Conservation (phyloP, 371 early-diverging fungal genomes). For the Mucor sp. region DNA sequence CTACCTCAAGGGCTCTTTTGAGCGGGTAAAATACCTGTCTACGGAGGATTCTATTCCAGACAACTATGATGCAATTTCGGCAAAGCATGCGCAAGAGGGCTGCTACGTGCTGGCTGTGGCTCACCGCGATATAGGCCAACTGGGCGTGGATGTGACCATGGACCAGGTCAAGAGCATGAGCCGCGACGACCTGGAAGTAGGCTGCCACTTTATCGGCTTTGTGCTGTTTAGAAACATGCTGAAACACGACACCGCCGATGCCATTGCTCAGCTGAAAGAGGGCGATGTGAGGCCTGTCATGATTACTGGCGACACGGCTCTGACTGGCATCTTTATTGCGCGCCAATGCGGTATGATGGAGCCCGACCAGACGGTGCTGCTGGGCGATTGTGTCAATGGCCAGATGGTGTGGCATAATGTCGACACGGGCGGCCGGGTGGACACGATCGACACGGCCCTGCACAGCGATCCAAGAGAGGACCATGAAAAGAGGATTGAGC, state of each 20-base stretch:
- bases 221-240: constrained; percentile 87
- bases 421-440: constrained; percentile 38
- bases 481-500: constrained; percentile 48
- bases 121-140: constrained; percentile 52
- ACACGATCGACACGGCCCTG: constrained; percentile 35
- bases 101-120: constrained; percentile 83
- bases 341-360: constrained; percentile 76
- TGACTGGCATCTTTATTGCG: constrained; percentile 88
- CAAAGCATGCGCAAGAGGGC: constrained; percentile 70
- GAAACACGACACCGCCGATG: constrained; percentile 75
- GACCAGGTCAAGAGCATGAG: constrained; percentile 47
- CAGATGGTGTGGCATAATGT: constrained; percentile 59
- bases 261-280: constrained; percentile 71
- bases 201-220: constrained; percentile 68
- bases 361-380: constrained; percentile 33
- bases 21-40: constrained; percentile 64
- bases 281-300: constrained; percentile 83
- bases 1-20: constrained; percentile 84
- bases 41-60: constrained; percentile 55
- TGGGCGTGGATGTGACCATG: constrained; percentile 39
- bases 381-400: constrained; percentile 51
- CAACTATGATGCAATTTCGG: constrained; percentile 63
- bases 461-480: constrained; percentile 21
- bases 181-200: constrained; percentile 72
- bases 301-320: constrained; percentile 93